These are phyloP conservation scores for Cronartium ribicola DNA, from an alignment of 1,284 basidiomycete genomes.

Conservation along the genomic window DNA sequence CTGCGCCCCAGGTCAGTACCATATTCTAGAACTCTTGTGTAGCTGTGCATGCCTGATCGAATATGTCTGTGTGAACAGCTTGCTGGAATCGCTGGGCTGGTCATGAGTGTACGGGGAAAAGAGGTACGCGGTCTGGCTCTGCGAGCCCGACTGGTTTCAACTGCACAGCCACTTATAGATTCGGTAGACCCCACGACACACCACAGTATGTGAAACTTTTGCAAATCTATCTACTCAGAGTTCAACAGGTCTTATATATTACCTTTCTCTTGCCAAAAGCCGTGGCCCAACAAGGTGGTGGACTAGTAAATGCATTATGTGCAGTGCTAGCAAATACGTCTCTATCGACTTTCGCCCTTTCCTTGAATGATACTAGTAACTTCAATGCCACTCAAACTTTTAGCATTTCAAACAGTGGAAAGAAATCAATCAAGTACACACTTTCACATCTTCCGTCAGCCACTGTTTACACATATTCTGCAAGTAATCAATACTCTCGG, in stretches of 20 bases:
- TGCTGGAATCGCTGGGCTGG: slow-evolving; percentile 22
- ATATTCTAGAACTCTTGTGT: not conserved
- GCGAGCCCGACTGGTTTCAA: slow-evolving; percentile 1
- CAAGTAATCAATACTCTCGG: slow-evolving; percentile 7
- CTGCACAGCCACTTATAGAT: not conserved
- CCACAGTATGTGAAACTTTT: not conserved
- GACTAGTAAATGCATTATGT: slow-evolving; percentile 35
- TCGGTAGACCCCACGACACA: not conserved
- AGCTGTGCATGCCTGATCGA: not conserved
- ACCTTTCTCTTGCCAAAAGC: not conserved
- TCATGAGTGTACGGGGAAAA: slow-evolving; percentile 16
- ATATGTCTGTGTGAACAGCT: not conserved
- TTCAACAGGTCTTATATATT: not conserved
- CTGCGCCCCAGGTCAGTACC: slow-evolving; percentile 17
- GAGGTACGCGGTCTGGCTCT: slow-evolving; percentile 17
- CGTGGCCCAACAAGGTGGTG: slow-evolving; percentile 35
- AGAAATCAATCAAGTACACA: slow-evolving; percentile 5
- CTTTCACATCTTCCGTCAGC: slow-evolving; percentile 25
- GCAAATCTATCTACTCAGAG: not conserved
- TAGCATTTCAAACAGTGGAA: slow-evolving; percentile 5
- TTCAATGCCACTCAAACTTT: slow-evolving; percentile 9
- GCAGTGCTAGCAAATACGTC: slow-evolving; percentile 35
- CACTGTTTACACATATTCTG: slow-evolving; percentile 4
- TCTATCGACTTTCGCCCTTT: slow-evolving; percentile 14
- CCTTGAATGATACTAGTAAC: slow-evolving; percentile 22